phyloP scores from a whole-genome alignment of 1,284 basidiomycete species.

The Moesziomyces antarcticus region DNA sequence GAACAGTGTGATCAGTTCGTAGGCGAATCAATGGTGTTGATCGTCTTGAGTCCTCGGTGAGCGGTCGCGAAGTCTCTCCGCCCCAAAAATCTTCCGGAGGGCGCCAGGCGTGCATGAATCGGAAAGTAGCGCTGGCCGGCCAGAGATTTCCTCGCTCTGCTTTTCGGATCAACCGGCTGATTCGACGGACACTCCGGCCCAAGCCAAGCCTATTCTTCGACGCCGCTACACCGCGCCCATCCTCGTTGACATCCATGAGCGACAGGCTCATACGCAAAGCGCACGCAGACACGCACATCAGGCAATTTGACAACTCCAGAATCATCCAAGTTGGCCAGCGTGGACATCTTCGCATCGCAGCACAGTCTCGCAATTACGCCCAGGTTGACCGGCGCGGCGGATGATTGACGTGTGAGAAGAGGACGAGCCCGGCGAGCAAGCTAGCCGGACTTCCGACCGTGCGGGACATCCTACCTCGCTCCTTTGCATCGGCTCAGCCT shows the following conservation, averaged over 20 bases:
- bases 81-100: constrained; percentile 24
- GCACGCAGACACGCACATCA: too few relatives aligned
- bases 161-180: constrained; percentile 41
- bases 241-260: background rate
- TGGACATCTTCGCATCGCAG: too few relatives aligned
- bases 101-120: background rate
- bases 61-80: constrained; percentile 10
- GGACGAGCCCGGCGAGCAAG: background rate
- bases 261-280: too few relatives aligned
- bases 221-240: background rate
- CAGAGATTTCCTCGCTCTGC: background rate
- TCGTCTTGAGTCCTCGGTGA: too few relatives aligned
- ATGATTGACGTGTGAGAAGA: background rate
- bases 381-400: too few relatives aligned
- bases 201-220: background rate
- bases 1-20: too few relatives aligned
- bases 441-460: background rate
- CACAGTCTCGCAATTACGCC: too few relatives aligned
- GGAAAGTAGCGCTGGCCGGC: background rate
- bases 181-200: constrained; percentile 15
- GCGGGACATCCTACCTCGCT: background rate
- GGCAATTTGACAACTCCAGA: too few relatives aligned
- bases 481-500: background rate
- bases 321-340: too few relatives aligned
- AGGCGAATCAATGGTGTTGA: too few relatives aligned